Conservation (phyloP, 306 rosid genomes). For the Clitoria ternatea region DNA sequence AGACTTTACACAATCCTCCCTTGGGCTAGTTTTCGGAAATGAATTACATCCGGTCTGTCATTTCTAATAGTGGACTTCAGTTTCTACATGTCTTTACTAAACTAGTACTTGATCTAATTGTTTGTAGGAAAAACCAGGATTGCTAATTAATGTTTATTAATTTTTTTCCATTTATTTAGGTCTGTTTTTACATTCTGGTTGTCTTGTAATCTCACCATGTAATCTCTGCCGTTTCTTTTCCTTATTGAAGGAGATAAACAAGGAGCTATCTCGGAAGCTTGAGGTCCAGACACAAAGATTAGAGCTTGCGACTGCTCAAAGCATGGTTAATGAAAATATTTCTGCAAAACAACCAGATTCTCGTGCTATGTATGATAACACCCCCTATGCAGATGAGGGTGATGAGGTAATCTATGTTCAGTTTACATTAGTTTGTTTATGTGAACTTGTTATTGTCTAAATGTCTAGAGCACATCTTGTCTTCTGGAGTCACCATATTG, state of each 20-base stretch:
- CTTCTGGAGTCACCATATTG: no score
- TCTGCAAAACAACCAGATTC: constrained; percentile 53
- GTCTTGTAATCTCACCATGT: neutral
- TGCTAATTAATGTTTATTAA: no score
- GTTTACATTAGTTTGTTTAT: neutral
- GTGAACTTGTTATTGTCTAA: neutral
- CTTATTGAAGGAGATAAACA: constrained; percentile 68
- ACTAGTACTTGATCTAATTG: neutral
- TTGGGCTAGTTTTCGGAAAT: no score
- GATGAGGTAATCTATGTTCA: constrained; percentile 64
- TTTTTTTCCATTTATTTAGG: no score
- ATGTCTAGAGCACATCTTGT: neutral
- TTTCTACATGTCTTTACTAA: neutral
- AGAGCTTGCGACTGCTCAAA: constrained; percentile 90
- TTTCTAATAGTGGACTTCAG: neutral
- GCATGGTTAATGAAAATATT: constrained; percentile 62
- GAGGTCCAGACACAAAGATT: constrained; percentile 94
- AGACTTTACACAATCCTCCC: no score
- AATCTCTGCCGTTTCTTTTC: constrained; percentile 27
- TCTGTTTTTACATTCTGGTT: neutral
- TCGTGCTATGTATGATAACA: constrained; percentile 41
- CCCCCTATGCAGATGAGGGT: constrained; percentile 86
- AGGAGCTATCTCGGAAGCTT: constrained; percentile 75
- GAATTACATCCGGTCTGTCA: no score
- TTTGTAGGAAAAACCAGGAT: neutral